Evolutionary conservation across 495 filamentous ascomycete species (phyloP), one percentile per base, ranked within the genome.

Genomic region (Hypoxylon perforatum): DNA sequence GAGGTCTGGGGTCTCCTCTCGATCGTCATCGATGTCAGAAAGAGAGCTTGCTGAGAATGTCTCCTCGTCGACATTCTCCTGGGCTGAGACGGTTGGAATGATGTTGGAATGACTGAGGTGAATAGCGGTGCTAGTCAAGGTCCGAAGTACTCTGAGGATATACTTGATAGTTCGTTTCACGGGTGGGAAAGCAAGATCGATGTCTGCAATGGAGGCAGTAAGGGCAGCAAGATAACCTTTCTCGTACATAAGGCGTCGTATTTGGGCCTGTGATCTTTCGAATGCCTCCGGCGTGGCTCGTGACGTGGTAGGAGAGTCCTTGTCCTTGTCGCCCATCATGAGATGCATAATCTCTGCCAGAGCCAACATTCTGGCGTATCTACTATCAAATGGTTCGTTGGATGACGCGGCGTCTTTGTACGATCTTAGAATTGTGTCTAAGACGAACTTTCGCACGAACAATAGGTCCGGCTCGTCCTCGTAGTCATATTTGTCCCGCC

Each of bases 171-270:
- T 93, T 11, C 92, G 87, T 78, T 96, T 95, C 17, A 95, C 92
- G 30, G 90, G 88, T 2, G 95, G 95, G 77, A 94, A 97, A 63
- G 96, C 97, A 52, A 98, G 85, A 71, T 99, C 95, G 56, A 99
- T 90, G 66, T 99, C 95, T 11, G 95, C 93, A 67, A 98, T 91
- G 8, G 96, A 96, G n/a, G 86, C 83, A 3, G 94, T 97, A 39
- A 99, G 78, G 4, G 92, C 87, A 21, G 88, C 81, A 53, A 98
- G 92, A 75, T 95, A 98, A 54, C 94, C 92, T 74, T 97, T 98
- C 77, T 98, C 96, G 65, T 96, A 97, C 95, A 99, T 99, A 38
- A 97, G 86, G 69, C 91, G 93, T 15, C 90, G 91, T 61, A 99
- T 85, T 64, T 94, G 91, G 69, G 88, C 86, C 38, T 91, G 86